phyloP scores from a whole-genome alignment of 1,284 basidiomycete genomes.

The Puccinia coronata region DNA sequence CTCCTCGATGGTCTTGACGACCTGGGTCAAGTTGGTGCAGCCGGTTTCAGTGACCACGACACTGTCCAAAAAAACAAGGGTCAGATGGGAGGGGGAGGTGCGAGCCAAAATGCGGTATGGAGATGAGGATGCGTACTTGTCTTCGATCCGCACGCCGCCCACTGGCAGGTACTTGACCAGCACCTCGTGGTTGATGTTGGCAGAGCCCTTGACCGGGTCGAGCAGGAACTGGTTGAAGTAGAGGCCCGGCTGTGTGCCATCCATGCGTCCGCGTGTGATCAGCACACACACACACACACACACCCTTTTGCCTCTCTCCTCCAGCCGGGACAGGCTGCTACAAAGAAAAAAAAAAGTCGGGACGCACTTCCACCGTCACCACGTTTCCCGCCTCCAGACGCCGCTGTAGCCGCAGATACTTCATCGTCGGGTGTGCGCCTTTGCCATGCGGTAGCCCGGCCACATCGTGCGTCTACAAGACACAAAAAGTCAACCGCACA shows the following conservation, averaged over 20 bases:
- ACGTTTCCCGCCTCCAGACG: slow-evolving; percentile 36
- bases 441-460: slow-evolving; percentile 33
- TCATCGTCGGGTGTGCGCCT: slow-evolving; percentile 23
- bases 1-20: slow-evolving; percentile 29
- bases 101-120: too few species aligned
- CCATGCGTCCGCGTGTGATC: too few species aligned
- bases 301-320: too few species aligned
- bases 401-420: slow-evolving; percentile 40
- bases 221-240: slow-evolving; percentile 41
- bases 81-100: too few species aligned
- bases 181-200: slow-evolving; percentile 33
- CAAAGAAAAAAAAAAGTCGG: too few species aligned
- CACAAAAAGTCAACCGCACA: neutral
- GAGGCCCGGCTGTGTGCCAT: slow-evolving; percentile 37
- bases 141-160: slow-evolving; percentile 39
- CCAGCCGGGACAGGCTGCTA: too few species aligned
- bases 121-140: slow-evolving; percentile 31
- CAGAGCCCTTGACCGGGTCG: slow-evolving; percentile 34
- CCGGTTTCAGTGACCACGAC: slow-evolving; percentile 38
- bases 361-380: slow-evolving; percentile 40
- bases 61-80: slow-evolving; percentile 1
- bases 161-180: slow-evolving; percentile 33
- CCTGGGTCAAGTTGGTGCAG: slow-evolving; percentile 30
- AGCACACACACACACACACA: too few species aligned
- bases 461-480: slow-evolving; percentile 33